Evolutionary conservation across 2,329 filamentous ascomycete species (phyloP), one percentile per base, ranked within the genome.

Genomic region (Xylariaceae sp.): DNA sequence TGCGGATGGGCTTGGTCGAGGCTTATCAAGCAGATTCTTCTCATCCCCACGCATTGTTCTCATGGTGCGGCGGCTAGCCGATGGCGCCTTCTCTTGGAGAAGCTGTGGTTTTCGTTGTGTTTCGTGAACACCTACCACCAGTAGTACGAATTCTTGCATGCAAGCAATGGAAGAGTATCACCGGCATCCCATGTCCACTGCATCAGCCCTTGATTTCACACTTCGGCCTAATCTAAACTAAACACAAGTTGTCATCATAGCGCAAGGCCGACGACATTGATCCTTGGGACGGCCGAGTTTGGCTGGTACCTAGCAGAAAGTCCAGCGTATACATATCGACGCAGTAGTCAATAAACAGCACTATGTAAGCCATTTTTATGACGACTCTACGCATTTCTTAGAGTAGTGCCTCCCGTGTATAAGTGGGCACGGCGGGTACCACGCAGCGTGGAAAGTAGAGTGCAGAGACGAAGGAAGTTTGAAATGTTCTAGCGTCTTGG

Each of bases 41-140:
- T 47, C 6, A 41, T 46, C 50, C n/a, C n/a, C n/a, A 32, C 30
- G 20, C 36, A 50, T 50, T 33, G 36, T 50, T 50, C 47, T 55
- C 32, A 43, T 41, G 43, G 42, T 50, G 41, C 51, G 48, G 56
- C 39, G 46, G 33, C 23, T 44, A 47, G 36, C 53, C 48, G 56
- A 23, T 20, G n/a, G 27, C 18, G 13, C 53, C 21, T n/a, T 23
- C 30, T 39, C 36, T 11, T 37, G 18, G 21, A 20, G 23, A 9
- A 4, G 26, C 18, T 37, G 13, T 16, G 13, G n/a, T 37, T 37
- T 37, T 37, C 35, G 29, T 43, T 3, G n/a, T 26, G 18, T 18
- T 40, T 33, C 27, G 7, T 35, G 21, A 10, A 10, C 32, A 18
- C 36, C 32, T 43, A 39, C 15, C 15, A 20, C 23, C 41, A 15